phyloP scores from a whole-genome alignment of 1,284 basidiomycete species.

The Naganishia cerealis region DNA sequence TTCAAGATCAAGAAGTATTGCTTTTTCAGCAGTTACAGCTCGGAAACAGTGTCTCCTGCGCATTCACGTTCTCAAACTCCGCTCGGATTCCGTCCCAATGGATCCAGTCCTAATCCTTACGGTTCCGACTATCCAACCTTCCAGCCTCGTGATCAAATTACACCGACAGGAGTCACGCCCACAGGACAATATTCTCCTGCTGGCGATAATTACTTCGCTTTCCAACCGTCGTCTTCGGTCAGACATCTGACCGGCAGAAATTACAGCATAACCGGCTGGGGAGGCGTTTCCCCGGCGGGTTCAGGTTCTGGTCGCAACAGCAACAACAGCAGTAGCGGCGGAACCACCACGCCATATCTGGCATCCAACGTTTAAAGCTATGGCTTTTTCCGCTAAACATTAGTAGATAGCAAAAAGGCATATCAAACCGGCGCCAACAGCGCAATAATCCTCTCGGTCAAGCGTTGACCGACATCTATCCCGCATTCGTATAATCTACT shows the following conservation, averaged over 20 bases:
- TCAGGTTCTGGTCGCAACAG: slow-evolving; percentile 18
- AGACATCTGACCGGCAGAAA: neutral
- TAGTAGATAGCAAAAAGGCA: neutral
- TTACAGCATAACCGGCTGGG: slow-evolving; percentile 18
- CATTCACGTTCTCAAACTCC: slow-evolving; percentile 32
- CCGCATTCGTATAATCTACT: neutral
- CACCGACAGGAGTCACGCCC: slow-evolving; percentile 13
- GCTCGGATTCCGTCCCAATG: slow-evolving; percentile 8
- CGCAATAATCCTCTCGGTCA: neutral
- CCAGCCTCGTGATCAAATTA: slow-evolving; percentile 24
- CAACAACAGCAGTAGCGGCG: slow-evolving; percentile 20
- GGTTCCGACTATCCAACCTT: slow-evolving; percentile 30
- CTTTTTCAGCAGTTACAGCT: slow-evolving; percentile 49
- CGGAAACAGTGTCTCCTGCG: slow-evolving; percentile 23
- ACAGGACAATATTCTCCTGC: slow-evolving; percentile 3
- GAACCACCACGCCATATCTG: slow-evolving; percentile 13
- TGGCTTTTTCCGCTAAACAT: too few relatives aligned
- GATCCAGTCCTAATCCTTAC: slow-evolving; percentile 25
- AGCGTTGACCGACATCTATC: neutral
- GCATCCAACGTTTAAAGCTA: slow-evolving; percentile 8
- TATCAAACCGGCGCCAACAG: neutral
- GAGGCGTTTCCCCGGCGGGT: neutral
- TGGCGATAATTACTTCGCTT: slow-evolving; percentile 26
- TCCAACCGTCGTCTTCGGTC: slow-evolving; percentile 15
- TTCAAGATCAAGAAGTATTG: slow-evolving; percentile 52